A percentile compares a stretch with the other conserved stretches of the same genome.
These are phyloP conservation scores for Kluyveromyces sp. DNA, from an alignment of 1,139 yeast genomes.

Conservation along the genomic window DNA sequence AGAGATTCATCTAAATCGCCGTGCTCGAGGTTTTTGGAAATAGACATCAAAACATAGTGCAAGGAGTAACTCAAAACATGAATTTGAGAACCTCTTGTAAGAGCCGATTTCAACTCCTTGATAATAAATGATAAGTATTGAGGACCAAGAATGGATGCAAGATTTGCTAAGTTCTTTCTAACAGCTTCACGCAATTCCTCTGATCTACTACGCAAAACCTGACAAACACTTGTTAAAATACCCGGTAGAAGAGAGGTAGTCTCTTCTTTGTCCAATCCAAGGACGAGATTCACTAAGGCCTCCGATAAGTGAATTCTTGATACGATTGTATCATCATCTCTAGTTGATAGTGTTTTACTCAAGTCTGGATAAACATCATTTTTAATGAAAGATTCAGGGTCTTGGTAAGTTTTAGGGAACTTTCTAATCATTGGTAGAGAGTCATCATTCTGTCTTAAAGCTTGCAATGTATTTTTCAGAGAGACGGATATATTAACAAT, in stretches of 20 bases:
- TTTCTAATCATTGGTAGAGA: slow-evolving; percentile 21
- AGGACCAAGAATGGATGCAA: slow-evolving; percentile 62
- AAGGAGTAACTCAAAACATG: slow-evolving; percentile 88
- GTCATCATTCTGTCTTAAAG: slow-evolving; percentile 12
- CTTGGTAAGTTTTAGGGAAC: slow-evolving; percentile 35
- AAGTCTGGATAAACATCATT: slow-evolving; percentile 58
- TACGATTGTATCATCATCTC: slow-evolving; percentile 74
- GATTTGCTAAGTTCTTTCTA: slow-evolving; percentile 65
- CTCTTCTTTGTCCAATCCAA: slow-evolving; percentile 52
- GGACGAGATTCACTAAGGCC: slow-evolving; percentile 64
- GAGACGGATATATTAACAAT: slow-evolving; percentile 59
- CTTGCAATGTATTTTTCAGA: slow-evolving; percentile 32
- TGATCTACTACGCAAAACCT: slow-evolving; percentile 75
- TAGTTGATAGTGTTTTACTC: slow-evolving; percentile 47
- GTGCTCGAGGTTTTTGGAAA: slow-evolving; percentile 41
- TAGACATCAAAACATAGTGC: slow-evolving; percentile 57
- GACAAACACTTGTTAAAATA: slow-evolving; percentile 75
- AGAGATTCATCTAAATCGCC: slow-evolving; percentile 76
- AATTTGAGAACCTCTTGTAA: slow-evolving; percentile 84
- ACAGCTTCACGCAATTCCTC: slow-evolving; percentile 87
- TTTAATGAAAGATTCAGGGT: slow-evolving; percentile 46
- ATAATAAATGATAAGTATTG: slow-evolving; percentile 65
- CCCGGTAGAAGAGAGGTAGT: slow-evolving; percentile 66
- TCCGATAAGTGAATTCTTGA: slow-evolving; percentile 75
- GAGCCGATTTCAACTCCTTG: slow-evolving; percentile 68